Conservation (phyloP, 257 asterid genomes). For the Primulina huaijiensis region DNA sequence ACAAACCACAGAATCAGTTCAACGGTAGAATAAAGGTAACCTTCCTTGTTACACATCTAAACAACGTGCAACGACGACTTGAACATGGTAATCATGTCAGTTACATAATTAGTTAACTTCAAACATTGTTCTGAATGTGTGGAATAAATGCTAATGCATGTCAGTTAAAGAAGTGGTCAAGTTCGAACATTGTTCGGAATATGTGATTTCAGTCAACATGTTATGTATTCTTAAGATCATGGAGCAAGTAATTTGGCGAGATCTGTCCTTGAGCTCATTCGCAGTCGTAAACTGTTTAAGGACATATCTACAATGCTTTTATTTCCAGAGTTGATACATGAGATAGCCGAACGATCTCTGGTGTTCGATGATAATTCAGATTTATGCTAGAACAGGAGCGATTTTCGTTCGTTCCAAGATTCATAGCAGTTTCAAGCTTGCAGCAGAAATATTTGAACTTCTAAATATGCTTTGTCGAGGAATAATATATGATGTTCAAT, state of each 20-base stretch:
- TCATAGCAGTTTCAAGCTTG: background rate
- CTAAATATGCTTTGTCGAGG: background rate
- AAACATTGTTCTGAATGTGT: background rate
- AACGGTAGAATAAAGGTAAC: conserved; percentile 30
- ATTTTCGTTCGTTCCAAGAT: background rate
- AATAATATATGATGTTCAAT: background rate
- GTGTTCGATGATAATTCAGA: background rate
- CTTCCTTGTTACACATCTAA: background rate
- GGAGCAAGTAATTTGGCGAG: background rate
- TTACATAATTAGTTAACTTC: background rate
- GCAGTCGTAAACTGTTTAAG: too few relatives aligned
- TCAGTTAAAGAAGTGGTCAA: background rate
- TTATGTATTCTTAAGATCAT: background rate
- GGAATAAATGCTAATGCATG: background rate
- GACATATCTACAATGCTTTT: too few relatives aligned
- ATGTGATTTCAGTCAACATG: background rate
- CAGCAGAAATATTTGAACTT: background rate
- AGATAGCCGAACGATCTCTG: background rate
- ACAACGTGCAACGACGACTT: too few relatives aligned
- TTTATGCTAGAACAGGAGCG: background rate
- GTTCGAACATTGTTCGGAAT: background rate
- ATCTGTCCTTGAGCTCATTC: too few relatives aligned
- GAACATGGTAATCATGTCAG: background rate
- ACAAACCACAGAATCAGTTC: conserved; percentile 27
- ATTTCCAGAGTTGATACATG: background rate